phyloP scores from a whole-genome alignment of 2,329 filamentous ascomycete genomes.

The Ophiognomonia clavigignenti-juglandacearum region DNA sequence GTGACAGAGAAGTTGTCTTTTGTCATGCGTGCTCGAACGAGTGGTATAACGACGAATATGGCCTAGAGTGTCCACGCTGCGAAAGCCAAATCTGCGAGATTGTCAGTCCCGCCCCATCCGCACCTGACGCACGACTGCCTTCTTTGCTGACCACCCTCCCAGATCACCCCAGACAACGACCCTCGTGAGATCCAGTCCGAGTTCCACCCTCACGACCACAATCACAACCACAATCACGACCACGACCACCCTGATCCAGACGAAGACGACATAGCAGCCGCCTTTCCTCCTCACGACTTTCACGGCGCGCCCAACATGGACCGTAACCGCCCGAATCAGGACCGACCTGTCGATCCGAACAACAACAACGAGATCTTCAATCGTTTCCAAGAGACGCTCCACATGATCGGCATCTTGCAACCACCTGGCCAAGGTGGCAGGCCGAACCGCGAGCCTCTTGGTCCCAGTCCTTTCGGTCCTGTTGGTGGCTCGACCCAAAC shows the following conservation, averaged over 20 bases:
- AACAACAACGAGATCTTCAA: slow-evolving; percentile 33
- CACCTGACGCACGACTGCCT: not conserved
- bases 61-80: slow-evolving; percentile 72
- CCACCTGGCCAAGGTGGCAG: slow-evolving; percentile 12
- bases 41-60: slow-evolving; percentile 71
- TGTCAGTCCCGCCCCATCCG: slow-evolving; percentile 45
- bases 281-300: slow-evolving; percentile 36
- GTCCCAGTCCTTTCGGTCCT: slow-evolving; percentile 1
- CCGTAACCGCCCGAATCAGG: not conserved
- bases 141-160: slow-evolving; percentile 15
- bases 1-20: slow-evolving; percentile 67
- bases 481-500: not conserved
- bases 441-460: not conserved
- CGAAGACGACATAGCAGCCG: slow-evolving; percentile 46
- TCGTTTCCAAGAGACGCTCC: slow-evolving; percentile 31
- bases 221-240: slow-evolving; percentile 19
- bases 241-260: slow-evolving; percentile 51
- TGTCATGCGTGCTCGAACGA: slow-evolving; percentile 79
- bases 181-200: slow-evolving; percentile 43
- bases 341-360: slow-evolving; percentile 18
- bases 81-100: slow-evolving; percentile 78
- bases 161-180: slow-evolving; percentile 56
- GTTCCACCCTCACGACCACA: slow-evolving; percentile 15
- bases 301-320: slow-evolving; percentile 12
- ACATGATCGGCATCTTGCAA: slow-evolving; percentile 36